Base-by-base conservation (phyloP, 805 yeast species). In the Barnettozyma siamensis region DNA sequence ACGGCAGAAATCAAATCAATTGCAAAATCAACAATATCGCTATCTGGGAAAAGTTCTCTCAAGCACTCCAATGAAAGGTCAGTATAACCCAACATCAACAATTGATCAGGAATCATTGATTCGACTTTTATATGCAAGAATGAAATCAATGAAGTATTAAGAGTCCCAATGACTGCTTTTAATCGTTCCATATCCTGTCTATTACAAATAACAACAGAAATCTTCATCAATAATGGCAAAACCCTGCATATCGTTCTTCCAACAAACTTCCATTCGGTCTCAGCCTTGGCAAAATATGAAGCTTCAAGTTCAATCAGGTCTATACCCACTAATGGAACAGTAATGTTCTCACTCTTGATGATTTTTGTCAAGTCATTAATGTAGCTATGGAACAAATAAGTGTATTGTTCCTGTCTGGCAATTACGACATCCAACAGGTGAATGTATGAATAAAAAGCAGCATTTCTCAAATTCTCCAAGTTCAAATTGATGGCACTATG, bases 211-310 rank as follows among this genome's bases (percentile, higher is more conserved):
- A 61, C 34, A 4, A 62, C 55, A 2, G 76, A 60, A 6, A 73
- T 42, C 44, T 70, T 71, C 39, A 81, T 55, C 32, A 83, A 52
- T 35, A 78, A 62, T 4, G 77, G 68, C 16, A 77, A 68, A 9
- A 76, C 68, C 38, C 88, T 72, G 50, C 87, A 80, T 31, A 79
- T 61, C 0, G 85, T 75, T 54, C 87, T 68, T 4, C 85, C 80
- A 35, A 75, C 66, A 29, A 77, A 69, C 55, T 67, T 76, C 88
- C 88, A 81, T 36, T 69, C 75, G 3, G 67, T 59, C 31, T 66
- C 68, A 13, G 78, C 79, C 29, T 68, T 66, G 11, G 64, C 53
- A 49, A 79, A 76, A 35, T 72, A 62, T 10, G 60, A 63, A 3
- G 76, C 60, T 55, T 78, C 65, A 47, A 69, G 64, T 18, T 64